These are phyloP conservation scores for Ambrosia artemisiifolia DNA, from an alignment of 129 eudicot species.

Conservation along the genomic window DNA sequence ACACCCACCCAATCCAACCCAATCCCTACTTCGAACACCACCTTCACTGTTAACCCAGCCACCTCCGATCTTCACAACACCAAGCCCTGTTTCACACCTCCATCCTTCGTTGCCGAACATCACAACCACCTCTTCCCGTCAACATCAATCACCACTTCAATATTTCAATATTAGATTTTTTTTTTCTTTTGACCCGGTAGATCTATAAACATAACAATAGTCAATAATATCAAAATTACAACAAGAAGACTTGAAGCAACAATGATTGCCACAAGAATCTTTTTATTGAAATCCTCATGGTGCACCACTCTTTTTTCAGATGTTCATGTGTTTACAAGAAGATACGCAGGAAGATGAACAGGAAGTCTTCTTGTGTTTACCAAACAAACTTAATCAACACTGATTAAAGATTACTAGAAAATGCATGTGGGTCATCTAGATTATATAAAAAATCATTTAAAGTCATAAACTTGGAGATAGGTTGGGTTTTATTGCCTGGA, in stretches of 20 bases:
- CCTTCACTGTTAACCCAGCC: too few relatives aligned
- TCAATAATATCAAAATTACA: conserved; percentile 49
- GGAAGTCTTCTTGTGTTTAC: conserved; percentile 39
- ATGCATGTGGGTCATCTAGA: not conserved
- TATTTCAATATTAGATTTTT: conserved; percentile 29
- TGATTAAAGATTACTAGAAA: not conserved
- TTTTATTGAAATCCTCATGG: conserved; percentile 66
- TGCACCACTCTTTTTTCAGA: conserved; percentile 49
- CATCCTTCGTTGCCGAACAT: too few relatives aligned
- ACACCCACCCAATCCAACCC: too few relatives aligned
- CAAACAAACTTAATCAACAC: not conserved
- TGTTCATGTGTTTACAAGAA: conserved; percentile 40
- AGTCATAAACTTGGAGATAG: not conserved
- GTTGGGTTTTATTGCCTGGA: conserved; percentile 41
- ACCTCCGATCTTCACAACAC: too few relatives aligned
- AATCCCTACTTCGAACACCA: too few relatives aligned
- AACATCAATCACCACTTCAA: too few relatives aligned
- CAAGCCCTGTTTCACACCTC: too few relatives aligned
- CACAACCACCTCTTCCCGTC: too few relatives aligned
- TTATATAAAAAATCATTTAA: not conserved
- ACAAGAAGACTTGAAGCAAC: conserved; percentile 69
- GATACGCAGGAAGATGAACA: too few relatives aligned
- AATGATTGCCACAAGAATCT: conserved; percentile 68
- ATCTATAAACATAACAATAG: conserved; percentile 58
- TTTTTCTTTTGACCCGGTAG: conserved; percentile 44